Percentiles rank a stretch among this genome's conserved stretches.
These are phyloP conservation scores for Hamigera avellanea DNA, from an alignment of 495 filamentous ascomycete genomes.

Conservation along the genomic window DNA sequence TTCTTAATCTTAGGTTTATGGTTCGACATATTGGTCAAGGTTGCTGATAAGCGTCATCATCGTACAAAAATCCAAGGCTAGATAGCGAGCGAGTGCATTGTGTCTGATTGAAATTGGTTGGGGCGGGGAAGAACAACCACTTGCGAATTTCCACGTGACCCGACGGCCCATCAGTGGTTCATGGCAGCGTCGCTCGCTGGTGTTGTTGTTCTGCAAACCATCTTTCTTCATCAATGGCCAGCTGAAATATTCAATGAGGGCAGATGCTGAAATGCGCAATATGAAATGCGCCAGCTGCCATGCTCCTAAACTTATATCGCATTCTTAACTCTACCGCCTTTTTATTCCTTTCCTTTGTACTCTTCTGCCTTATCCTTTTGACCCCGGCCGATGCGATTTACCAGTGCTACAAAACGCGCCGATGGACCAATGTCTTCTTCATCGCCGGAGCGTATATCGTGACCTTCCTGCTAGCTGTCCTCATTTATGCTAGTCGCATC, in stretches of 20 bases:
- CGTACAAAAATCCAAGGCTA: too few relatives aligned
- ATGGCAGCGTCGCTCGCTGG: too few relatives aligned
- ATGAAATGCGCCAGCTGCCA: constrained; percentile 18
- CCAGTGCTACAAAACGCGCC: constrained; percentile 52
- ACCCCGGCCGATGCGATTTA: constrained; percentile 77
- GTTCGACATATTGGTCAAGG: too few relatives aligned
- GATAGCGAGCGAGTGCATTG: too few relatives aligned
- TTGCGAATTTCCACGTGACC: too few relatives aligned
- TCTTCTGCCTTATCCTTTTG: constrained; percentile 61
- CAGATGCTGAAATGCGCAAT: constrained; percentile 4
- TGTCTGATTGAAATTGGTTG: too few relatives aligned
- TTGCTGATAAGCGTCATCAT: too few relatives aligned
- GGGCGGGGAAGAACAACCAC: too few relatives aligned
- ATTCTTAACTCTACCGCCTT: constrained; percentile 77
- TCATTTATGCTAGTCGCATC: constrained; percentile 80
- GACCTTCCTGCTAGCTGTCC: constrained; percentile 54
- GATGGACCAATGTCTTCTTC: constrained; percentile 74
- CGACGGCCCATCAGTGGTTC: too few relatives aligned
- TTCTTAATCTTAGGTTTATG: too few relatives aligned
- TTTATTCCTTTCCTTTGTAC: constrained; percentile 61
- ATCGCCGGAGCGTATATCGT: constrained; percentile 68
- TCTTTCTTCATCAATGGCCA: background rate
- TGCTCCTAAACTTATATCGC: constrained; percentile 52
- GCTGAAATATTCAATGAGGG: constrained; percentile 3
- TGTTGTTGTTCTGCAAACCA: too few relatives aligned